A percentile compares a stretch with the other conserved stretches of the same genome.
Evolutionary conservation across 2,329 filamentous ascomycete genomes (phyloP).

Genomic region (Parastagonospora avenae): DNA sequence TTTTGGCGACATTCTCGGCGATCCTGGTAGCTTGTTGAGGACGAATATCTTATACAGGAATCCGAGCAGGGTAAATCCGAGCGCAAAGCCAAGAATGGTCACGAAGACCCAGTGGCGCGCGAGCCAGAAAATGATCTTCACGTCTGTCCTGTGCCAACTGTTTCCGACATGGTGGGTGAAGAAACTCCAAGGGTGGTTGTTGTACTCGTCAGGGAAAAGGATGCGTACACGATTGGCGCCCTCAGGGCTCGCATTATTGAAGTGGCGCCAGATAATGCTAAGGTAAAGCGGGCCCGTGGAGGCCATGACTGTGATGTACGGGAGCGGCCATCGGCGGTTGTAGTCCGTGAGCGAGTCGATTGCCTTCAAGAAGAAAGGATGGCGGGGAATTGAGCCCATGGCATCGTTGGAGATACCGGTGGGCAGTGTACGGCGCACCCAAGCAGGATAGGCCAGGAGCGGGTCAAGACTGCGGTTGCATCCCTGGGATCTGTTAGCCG

Average conservation of each 20-base stretch:
- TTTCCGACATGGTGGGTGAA: slow-evolving; percentile 70
- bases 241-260: slow-evolving; percentile 59
- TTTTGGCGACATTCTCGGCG: slow-evolving; percentile 21
- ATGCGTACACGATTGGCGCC: slow-evolving; percentile 65
- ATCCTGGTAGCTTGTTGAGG: slow-evolving; percentile 30
- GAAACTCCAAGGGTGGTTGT: slow-evolving; percentile 71
- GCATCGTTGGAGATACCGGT: slow-evolving; percentile 83
- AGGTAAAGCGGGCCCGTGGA: slow-evolving; percentile 77
- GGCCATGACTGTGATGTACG: slow-evolving; percentile 82
- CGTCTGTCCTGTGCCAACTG: slow-evolving; percentile 69
- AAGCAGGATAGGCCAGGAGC: slow-evolving; percentile 70
- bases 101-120: slow-evolving; percentile 60
- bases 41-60: slow-evolving; percentile 59
- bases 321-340: slow-evolving; percentile 69
- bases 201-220: slow-evolving; percentile 73
- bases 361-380: slow-evolving; percentile 74
- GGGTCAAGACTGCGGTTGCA: slow-evolving; percentile 72
- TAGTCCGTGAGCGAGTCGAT: slow-evolving; percentile 71
- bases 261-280: slow-evolving; percentile 77
- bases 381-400: slow-evolving; percentile 73
- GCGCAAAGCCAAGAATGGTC: slow-evolving; percentile 58
- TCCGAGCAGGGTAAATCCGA: slow-evolving; percentile 58
- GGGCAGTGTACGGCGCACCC: slow-evolving; percentile 72
- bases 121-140: slow-evolving; percentile 70
- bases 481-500: slow-evolving; percentile 53